phyloP scores from a whole-genome alignment of 169 alveolate species.

The Cryptosporidium viatorum region DNA sequence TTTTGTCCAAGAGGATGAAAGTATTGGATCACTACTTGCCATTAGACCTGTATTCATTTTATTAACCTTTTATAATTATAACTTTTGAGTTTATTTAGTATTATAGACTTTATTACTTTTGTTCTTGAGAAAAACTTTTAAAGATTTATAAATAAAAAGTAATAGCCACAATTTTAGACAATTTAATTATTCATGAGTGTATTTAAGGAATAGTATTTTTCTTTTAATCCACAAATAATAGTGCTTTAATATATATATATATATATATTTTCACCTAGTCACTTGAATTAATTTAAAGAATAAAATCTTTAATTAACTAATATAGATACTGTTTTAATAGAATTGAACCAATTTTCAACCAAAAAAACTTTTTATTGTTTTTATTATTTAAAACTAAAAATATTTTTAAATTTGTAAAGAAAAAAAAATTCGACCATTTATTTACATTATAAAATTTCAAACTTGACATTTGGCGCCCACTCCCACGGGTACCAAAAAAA shows the following conservation, averaged over 20 bases:
- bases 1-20: constrained; percentile 61
- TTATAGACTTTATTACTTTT: background rate
- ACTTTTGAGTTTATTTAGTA: background rate
- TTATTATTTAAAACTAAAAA: background rate
- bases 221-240: background rate
- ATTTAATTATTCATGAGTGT: constrained; percentile 1
- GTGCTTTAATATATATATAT: too few relatives aligned
- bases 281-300: too few relatives aligned
- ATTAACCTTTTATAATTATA: background rate
- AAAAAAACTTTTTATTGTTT: too few relatives aligned
- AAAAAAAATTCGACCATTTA: background rate
- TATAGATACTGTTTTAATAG: too few relatives aligned
- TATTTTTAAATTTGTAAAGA: background rate
- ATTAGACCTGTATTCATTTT: background rate
- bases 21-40: constrained; percentile 3
- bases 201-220: background rate
- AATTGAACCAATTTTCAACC: too few relatives aligned
- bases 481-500: background rate
- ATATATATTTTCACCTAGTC: background rate
- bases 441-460: constrained; percentile 2
- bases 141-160: background rate
- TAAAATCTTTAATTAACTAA: too few relatives aligned
- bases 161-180: background rate
- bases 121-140: background rate
- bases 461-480: constrained; percentile 11